phyloP scores from a whole-genome alignment of 2,329 filamentous ascomycete species.

The Cadophora sp. region DNA sequence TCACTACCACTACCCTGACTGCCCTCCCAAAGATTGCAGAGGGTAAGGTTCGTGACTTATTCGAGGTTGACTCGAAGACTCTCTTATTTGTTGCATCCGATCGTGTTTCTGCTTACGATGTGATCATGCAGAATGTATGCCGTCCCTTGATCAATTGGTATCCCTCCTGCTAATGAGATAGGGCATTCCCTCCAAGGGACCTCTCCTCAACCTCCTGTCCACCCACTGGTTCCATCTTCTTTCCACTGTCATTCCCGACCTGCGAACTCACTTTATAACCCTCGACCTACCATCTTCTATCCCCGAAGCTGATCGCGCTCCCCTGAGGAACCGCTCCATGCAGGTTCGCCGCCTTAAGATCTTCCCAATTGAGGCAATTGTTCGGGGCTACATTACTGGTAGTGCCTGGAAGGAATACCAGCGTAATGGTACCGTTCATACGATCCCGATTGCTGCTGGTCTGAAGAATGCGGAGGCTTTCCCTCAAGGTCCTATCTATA shows the following conservation, averaged over 20 bases:
- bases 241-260: constrained; percentile 57
- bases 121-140: constrained; percentile 80
- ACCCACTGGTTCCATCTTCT: constrained; percentile 73
- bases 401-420: constrained; percentile 74
- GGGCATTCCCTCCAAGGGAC: constrained; percentile 73
- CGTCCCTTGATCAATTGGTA: constrained; percentile 49
- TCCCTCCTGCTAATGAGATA: constrained; percentile 48
- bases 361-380: constrained; percentile 73
- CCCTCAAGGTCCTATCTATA: constrained; percentile 66
- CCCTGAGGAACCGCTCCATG: constrained; percentile 61
- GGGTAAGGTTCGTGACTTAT: constrained; percentile 82
- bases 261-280: constrained; percentile 69
- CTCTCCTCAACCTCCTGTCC: constrained; percentile 71
- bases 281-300: constrained; percentile 60
- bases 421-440: constrained; percentile 68
- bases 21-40: constrained; percentile 41
- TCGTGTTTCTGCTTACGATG: constrained; percentile 95
- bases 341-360: constrained; percentile 68
- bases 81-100: constrained; percentile 87
- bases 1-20: constrained; percentile 33
- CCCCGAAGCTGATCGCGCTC: constrained; percentile 40
- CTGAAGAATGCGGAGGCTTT: constrained; percentile 68
- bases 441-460: constrained; percentile 62
- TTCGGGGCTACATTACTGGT: constrained; percentile 77
- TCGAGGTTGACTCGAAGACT: constrained; percentile 70